Conservation (phyloP, 352 stramenopile species). For the Pelagophyceae sp. region DNA sequence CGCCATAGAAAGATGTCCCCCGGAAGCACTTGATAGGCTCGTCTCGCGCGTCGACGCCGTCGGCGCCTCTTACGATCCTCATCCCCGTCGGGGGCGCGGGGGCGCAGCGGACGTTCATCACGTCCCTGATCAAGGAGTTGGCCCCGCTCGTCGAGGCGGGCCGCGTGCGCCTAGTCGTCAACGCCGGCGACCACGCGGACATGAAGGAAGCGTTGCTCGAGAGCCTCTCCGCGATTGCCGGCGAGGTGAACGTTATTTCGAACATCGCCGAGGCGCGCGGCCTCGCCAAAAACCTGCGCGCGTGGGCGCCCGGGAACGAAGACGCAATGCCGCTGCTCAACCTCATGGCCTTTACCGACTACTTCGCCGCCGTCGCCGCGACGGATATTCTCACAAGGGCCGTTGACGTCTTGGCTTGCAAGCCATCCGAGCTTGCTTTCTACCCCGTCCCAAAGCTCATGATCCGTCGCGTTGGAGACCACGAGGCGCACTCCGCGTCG, state of each 20-base stretch:
- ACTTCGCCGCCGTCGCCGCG: conserved; percentile 60
- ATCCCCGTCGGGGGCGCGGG: conserved; percentile 59
- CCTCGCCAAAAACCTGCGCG: conserved; percentile 16
- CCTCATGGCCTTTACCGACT: conserved; percentile 61
- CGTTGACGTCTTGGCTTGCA: conserved; percentile 57
- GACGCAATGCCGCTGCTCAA: no score
- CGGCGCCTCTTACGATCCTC: conserved; percentile 41
- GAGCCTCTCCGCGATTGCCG: conserved; percentile 33
- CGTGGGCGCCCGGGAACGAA: conserved; percentile 27
- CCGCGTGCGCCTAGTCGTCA: conserved; percentile 57
- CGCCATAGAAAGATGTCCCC: no score
- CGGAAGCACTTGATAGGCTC: no score
- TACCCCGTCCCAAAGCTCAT: conserved; percentile 64
- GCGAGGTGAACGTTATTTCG: background rate
- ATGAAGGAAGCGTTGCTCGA: conserved; percentile 54
- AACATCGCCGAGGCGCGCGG: background rate
- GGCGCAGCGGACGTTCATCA: conserved; percentile 59
- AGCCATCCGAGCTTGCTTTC: conserved; percentile 63
- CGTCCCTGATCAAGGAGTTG: conserved; percentile 43
- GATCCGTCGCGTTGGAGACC: conserved; percentile 62
- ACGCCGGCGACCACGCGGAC: conserved; percentile 58
- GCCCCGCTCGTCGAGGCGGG: conserved; percentile 44
- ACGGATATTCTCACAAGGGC: conserved; percentile 60
- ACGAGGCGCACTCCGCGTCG: conserved; percentile 56
- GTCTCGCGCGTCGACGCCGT: conserved; percentile 30